phyloP scores from a whole-genome alignment of 2,329 filamentous ascomycete genomes.

The Diaporthe sp. region DNA sequence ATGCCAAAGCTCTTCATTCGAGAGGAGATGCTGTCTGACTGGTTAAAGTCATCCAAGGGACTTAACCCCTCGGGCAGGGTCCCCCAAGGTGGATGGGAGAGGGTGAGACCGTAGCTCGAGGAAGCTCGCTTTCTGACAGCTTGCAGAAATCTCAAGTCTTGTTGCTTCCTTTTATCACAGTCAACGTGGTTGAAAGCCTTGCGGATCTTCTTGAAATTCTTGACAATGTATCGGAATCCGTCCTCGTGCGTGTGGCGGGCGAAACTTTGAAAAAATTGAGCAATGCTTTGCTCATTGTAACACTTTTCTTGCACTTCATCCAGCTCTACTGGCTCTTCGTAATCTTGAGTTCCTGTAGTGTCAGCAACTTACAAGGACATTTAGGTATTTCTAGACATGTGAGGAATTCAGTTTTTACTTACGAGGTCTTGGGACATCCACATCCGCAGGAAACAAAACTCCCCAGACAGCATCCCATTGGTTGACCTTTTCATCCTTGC shows the following conservation, averaged over 20 bases:
- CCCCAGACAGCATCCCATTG: neutral
- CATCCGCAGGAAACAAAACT: neutral
- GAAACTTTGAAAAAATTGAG: neutral
- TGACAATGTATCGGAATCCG: neutral
- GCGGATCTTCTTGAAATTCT: neutral
- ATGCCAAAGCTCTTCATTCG: neutral
- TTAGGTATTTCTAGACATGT: fast-evolving
- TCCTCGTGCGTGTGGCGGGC: neutral
- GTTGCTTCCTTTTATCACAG: neutral
- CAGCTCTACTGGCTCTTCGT: neutral
- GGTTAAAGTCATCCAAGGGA: neutral
- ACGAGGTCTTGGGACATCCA: neutral
- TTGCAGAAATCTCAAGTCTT: neutral
- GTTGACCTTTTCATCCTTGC: neutral
- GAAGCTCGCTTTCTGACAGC: neutral
- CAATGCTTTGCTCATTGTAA: neutral
- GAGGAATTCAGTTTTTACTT: neutral
- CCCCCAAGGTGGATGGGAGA: neutral
- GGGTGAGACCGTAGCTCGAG: neutral
- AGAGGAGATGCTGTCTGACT: neutral
- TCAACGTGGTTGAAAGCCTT: neutral
- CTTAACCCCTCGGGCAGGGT: neutral
- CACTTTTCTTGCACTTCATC: neutral
- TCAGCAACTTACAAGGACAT: neutral
- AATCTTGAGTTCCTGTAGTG: neutral